Conservation (phyloP, 2,329 filamentous ascomycete genomes). For the Neocucurbitaria cava region DNA sequence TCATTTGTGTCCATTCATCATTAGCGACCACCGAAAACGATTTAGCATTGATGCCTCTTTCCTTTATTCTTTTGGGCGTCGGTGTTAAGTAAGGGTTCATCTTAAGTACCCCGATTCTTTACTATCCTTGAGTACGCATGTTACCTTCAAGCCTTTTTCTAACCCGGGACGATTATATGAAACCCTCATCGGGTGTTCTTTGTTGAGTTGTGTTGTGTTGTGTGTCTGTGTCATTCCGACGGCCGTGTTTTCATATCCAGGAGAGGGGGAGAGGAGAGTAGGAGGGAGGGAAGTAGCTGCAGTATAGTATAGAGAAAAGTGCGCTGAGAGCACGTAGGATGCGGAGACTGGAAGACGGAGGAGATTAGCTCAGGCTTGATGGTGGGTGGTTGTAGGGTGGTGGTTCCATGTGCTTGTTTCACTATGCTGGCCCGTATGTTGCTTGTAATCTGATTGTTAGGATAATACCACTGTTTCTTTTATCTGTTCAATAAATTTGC, state of each 20-base stretch:
- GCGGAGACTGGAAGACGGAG: neutral
- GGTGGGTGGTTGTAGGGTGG: neutral
- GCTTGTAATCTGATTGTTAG: constrained; percentile 24
- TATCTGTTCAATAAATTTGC: neutral
- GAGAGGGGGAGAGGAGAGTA: neutral
- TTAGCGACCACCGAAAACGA: constrained; percentile 18
- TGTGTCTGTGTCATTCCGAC: constrained; percentile 15
- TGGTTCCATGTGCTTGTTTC: constrained; percentile 7
- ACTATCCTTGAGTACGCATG: constrained; percentile 24
- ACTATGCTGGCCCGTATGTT: constrained; percentile 12
- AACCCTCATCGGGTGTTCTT: constrained; percentile 13
- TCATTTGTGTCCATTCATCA: constrained; percentile 10
- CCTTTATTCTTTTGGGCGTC: constrained; percentile 18
- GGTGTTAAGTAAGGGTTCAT: constrained; percentile 17
- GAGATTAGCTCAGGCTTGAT: neutral
- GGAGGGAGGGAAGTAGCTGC: neutral
- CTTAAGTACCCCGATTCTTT: constrained; percentile 9
- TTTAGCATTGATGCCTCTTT: constrained; percentile 27
- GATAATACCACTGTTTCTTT: constrained; percentile 25
- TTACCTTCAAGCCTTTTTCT: constrained; percentile 1
- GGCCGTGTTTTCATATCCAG: constrained; percentile 4
- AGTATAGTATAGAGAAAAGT: neutral
- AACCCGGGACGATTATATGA: constrained; percentile 1
- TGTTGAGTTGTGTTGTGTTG: too few species aligned
- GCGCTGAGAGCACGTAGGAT: neutral